These are phyloP conservation scores for Dothistroma septosporum DNA, from an alignment of 2,329 filamentous ascomycete species.

Conservation along the genomic window DNA sequence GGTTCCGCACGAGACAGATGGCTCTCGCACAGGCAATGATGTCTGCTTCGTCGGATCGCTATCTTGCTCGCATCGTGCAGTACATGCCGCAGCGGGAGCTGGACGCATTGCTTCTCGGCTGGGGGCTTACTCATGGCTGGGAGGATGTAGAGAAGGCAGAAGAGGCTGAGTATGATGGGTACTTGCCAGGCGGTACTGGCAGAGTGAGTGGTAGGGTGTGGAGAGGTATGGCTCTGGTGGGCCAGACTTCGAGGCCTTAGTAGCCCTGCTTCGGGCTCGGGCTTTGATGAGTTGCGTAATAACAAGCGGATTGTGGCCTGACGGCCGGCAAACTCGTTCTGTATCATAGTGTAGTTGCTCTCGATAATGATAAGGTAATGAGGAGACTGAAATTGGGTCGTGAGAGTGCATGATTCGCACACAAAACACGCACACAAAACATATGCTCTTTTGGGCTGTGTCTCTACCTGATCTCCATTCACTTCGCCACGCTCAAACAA, in stretches of 20 bases:
- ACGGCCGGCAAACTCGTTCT: background rate
- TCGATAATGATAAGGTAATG: background rate
- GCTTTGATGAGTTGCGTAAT: background rate
- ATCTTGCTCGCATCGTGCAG: constrained; percentile 41
- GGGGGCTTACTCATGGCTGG: constrained; percentile 35
- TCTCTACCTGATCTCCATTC: background rate
- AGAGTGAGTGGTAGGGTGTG: constrained; percentile 34
- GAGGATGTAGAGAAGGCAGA: constrained; percentile 30
- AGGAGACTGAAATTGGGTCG: background rate
- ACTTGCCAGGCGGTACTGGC: constrained; percentile 39
- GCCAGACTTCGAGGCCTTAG: background rate
- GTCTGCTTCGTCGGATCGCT: constrained; percentile 31
- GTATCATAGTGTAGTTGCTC: background rate
- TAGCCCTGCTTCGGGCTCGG: too few species aligned
- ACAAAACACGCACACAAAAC: background rate
- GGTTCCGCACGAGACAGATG: constrained; percentile 32
- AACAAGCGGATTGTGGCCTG: too few species aligned
- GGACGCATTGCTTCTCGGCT: constrained; percentile 27
- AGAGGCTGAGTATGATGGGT: constrained; percentile 42
- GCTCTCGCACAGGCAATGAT: constrained; percentile 38
- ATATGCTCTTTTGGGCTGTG: background rate
- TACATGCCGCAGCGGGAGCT: constrained; percentile 34
- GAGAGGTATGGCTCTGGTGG: constrained; percentile 5
- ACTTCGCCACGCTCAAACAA: constrained; percentile 55
- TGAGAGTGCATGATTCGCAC: background rate